These are phyloP conservation scores for Peziza echinospora DNA, from an alignment of 495 filamentous ascomycete species.

Conservation along the genomic window DNA sequence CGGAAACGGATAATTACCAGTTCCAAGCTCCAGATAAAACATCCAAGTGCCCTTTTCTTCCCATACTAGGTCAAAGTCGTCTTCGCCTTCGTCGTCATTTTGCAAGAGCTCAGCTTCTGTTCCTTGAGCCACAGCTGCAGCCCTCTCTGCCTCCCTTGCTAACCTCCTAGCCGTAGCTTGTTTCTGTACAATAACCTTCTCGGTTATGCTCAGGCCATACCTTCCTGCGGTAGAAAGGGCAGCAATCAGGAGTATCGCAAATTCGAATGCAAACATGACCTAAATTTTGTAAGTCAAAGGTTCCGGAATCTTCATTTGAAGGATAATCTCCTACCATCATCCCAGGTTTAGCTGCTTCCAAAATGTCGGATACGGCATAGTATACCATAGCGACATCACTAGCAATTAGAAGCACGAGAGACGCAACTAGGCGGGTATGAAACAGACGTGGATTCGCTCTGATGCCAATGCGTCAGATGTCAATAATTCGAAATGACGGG, in stretches of 20 bases:
- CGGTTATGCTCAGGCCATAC: constrained; percentile 59
- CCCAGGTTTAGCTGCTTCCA: constrained; percentile 65
- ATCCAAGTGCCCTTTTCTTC: constrained; percentile 89
- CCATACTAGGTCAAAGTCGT: constrained; percentile 89
- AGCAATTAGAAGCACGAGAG: constrained; percentile 49
- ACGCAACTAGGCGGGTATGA: constrained; percentile 58
- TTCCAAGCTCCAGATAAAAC: constrained; percentile 67
- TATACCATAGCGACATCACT: constrained; percentile 58
- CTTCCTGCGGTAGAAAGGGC: constrained; percentile 58
- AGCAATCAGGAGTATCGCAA: constrained; percentile 60
- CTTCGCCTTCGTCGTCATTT: constrained; percentile 68
- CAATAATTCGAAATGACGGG: too few relatives aligned
- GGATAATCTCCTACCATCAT: constrained; percentile 76
- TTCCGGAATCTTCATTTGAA: too few relatives aligned
- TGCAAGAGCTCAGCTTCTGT: constrained; percentile 20
- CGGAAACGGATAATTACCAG: constrained; percentile 31
- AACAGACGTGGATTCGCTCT: constrained; percentile 64
- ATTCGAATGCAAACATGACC: constrained; percentile 95
- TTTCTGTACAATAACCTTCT: constrained; percentile 43
- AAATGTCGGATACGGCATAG: constrained; percentile 62
- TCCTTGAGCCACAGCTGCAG: constrained; percentile 32
- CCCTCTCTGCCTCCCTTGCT: constrained; percentile 37
- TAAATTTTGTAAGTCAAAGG: too few relatives aligned
- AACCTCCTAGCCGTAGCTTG: constrained; percentile 41
- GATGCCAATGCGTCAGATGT: too few relatives aligned